phyloP scores from a whole-genome alignment of 2,329 filamentous ascomycete genomes.

The Endoconidiophora laricicola region DNA sequence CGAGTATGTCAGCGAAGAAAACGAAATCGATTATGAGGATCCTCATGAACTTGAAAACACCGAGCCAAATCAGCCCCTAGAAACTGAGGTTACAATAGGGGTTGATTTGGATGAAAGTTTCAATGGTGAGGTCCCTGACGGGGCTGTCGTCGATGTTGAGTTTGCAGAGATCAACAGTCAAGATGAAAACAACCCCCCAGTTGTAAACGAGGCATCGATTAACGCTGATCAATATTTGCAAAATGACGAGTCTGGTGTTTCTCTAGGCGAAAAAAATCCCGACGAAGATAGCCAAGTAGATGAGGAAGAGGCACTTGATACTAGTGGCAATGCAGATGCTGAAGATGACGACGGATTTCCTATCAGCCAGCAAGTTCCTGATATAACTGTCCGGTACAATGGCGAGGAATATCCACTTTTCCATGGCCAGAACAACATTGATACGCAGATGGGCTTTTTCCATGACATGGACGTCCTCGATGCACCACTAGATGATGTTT shows the following conservation, averaged over 20 bases:
- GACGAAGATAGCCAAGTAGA: conserved; percentile 15
- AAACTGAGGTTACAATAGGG: conserved; percentile 8
- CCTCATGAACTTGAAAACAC: background rate
- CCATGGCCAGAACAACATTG: conserved; percentile 16
- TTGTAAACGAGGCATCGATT: background rate
- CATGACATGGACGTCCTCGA: conserved; percentile 26
- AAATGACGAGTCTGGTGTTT: conserved; percentile 14
- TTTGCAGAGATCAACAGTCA: conserved; percentile 17
- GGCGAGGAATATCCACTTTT: conserved; percentile 28
- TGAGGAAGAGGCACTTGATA: conserved; percentile 13
- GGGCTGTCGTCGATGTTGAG: conserved; percentile 19
- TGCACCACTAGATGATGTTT: conserved; percentile 27
- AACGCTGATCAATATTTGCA: background rate
- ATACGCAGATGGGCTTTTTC: conserved; percentile 28
- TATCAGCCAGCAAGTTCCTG: conserved; percentile 15
- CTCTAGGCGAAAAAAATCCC: conserved; percentile 1
- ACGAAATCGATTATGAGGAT: conserved; percentile 14
- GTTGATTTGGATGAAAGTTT: conserved; percentile 16
- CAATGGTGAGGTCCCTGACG: conserved; percentile 13
- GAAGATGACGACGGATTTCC: conserved; percentile 13
- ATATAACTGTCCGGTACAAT: conserved; percentile 27
- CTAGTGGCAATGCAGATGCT: conserved; percentile 11
- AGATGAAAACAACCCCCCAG: conserved; percentile 8
- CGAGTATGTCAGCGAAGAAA: conserved; percentile 6
- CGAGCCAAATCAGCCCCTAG: background rate